These are phyloP conservation scores for Elsinoe arachidis DNA, from an alignment of 2,329 filamentous ascomycete genomes.

Conservation along the genomic window DNA sequence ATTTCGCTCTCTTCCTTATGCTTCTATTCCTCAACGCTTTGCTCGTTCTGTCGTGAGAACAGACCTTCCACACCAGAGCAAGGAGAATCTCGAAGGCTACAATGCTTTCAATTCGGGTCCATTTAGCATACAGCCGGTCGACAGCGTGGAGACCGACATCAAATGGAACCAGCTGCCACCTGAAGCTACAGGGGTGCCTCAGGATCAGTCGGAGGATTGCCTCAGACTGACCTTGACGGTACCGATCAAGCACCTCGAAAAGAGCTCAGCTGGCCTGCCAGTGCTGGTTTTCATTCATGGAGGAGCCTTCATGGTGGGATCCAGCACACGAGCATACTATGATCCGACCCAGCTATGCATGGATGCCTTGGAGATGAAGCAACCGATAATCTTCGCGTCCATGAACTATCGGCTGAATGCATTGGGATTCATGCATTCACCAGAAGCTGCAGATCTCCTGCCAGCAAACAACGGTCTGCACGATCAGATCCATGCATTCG, in stretches of 20 bases:
- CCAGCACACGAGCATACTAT: slow-evolving; percentile 13
- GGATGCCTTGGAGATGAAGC: slow-evolving; percentile 10
- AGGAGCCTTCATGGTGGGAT: slow-evolving; percentile 15
- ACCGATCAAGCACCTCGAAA: slow-evolving; percentile 1
- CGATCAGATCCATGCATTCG: slow-evolving; percentile 45
- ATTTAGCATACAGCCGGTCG: slow-evolving; percentile 13
- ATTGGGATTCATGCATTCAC: slow-evolving; percentile 16
- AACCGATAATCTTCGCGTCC: slow-evolving; percentile 13
- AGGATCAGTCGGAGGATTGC: slow-evolving; percentile 14
- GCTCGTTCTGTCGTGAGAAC: slow-evolving; percentile 3
- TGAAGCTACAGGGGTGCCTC: slow-evolving; percentile 5
- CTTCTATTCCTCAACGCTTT: slow-evolving; percentile 13
- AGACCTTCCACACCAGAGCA: background rate
- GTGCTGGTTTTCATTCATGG: slow-evolving; percentile 16
- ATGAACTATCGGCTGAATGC: slow-evolving; percentile 16
- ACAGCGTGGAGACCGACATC: slow-evolving; percentile 13
- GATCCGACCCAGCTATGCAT: slow-evolving; percentile 10
- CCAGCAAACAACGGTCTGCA: slow-evolving; percentile 42
- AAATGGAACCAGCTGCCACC: slow-evolving; percentile 15
- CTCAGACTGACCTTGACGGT: slow-evolving; percentile 14
- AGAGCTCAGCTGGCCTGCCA: background rate
- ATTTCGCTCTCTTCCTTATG: slow-evolving; percentile 15
- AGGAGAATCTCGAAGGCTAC: background rate
- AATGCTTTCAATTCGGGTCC: slow-evolving; percentile 12
- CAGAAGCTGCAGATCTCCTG: slow-evolving; percentile 11